phyloP scores from a whole-genome alignment of 2,329 filamentous ascomycete genomes.

The Paraphaeosphaeria minitans region DNA sequence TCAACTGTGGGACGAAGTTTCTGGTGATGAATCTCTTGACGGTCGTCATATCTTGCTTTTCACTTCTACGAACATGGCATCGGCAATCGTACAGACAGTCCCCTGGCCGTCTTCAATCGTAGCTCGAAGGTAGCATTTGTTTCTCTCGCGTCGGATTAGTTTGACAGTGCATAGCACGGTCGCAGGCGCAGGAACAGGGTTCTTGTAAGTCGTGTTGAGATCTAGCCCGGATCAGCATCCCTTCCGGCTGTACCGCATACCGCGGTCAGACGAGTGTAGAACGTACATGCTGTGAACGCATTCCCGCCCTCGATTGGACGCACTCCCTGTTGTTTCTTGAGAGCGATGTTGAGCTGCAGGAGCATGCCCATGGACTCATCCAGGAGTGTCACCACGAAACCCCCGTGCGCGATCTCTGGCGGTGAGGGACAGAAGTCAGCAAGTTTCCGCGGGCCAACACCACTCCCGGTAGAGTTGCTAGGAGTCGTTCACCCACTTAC shows the following conservation, averaged over 20 bases:
- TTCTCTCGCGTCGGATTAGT: conserved; percentile 55
- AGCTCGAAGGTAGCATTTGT: conserved; percentile 59
- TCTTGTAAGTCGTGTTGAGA: conserved; percentile 61
- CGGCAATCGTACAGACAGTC: conserved; percentile 56
- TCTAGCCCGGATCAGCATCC: conserved; percentile 37
- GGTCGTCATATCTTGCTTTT: conserved; percentile 29
- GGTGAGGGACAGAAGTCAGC: not conserved
- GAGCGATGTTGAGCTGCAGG: conserved; percentile 51
- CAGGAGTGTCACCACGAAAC: conserved; percentile 62
- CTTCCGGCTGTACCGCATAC: not conserved
- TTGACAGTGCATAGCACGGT: conserved; percentile 55
- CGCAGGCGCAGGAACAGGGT: conserved; percentile 58
- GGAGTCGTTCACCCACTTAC: not conserved
- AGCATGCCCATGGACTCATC: conserved; percentile 63
- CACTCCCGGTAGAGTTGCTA: too few relatives aligned
- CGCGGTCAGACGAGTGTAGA: not conserved
- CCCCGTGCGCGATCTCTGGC: conserved; percentile 59
- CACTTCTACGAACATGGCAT: conserved; percentile 57
- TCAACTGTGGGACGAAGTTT: too few relatives aligned
- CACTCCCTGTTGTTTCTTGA: conserved; percentile 15
- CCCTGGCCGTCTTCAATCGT: conserved; percentile 58
- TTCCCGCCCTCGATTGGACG: conserved; percentile 15
- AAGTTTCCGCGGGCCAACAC: not conserved
- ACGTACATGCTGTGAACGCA: conserved; percentile 45
- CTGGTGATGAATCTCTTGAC: too few relatives aligned